Base-by-base conservation (phyloP, 257 asterid species). In the Galeopsis tetrahit region DNA sequence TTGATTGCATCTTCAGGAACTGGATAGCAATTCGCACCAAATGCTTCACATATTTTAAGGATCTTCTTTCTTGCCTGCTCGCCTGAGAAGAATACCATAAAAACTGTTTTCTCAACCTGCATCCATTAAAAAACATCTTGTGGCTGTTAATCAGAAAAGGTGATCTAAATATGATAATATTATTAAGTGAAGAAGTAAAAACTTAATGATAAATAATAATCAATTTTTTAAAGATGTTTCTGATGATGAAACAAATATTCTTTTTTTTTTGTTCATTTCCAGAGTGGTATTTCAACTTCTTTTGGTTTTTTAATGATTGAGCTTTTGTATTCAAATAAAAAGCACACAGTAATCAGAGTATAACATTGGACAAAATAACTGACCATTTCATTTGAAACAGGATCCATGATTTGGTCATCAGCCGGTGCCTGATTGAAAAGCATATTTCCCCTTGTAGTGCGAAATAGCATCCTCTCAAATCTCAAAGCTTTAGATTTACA, bases 391-490 rank as follows among this genome's bases (percentile, higher is more conserved):
- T 85, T 85, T 66, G 99, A 80, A 55, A 85, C 67, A 77, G 96
- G 97, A 84, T 95, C 98, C 82, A 89, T 17, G 68, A 95, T 89
- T 81, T 82, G 82, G 77, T 85, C 92, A 79, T 90, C 97, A 62
- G 96, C 95, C 21, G 90, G 81, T 68, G 92, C 93, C 83, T 90
- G 98, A 66, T 88, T 90, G 88, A 92, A 95, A 71, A 95, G 86
- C 99, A 95, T 87, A 78, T 95, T 95, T 77, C 99, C 99, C 74
- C 99, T 92, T 35, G 98, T 95, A 55, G 98, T 90, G 64, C 99
- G 99, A 83, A 95, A 95, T 74, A 95, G 55, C 96, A 92, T 95
- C 89, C 99, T 88, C 83, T 95, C 98, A 68, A 95, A 95, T 68
- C 87, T 88, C 74, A 85, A 81, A 79, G 86, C 85, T 79, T 95